A percentile compares a stretch with the other conserved stretches of the same genome.
Conservation (phyloP, 1,139 yeast genomes). For the Taphrina pruni region DNA sequence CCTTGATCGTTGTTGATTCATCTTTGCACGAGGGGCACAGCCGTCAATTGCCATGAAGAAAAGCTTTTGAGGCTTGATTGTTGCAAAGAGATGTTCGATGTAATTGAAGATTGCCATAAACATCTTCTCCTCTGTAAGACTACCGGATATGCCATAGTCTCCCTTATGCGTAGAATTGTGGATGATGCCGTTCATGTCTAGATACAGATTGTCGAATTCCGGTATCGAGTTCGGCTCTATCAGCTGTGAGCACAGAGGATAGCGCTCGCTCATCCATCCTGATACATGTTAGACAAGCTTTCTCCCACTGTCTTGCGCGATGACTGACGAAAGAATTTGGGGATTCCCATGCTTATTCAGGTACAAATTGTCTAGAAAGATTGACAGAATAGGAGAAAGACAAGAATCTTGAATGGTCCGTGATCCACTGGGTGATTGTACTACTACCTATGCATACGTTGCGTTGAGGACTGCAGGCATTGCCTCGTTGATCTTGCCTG, state of each 20-base stretch:
- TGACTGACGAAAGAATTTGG: constrained; percentile 29
- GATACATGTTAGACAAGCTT: constrained; percentile 56
- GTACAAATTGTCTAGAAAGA: background rate
- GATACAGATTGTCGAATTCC: constrained; percentile 90
- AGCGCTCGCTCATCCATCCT: constrained; percentile 96
- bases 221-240: constrained; percentile 86
- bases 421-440: no score
- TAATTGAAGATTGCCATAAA: constrained; percentile 91
- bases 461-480: background rate
- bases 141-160: constrained; percentile 56
- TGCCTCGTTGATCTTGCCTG: constrained; percentile 3
- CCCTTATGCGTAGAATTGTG: constrained; percentile 85
- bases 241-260: constrained; percentile 93
- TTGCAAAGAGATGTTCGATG: constrained; percentile 88
- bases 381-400: background rate
- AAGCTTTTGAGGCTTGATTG: constrained; percentile 82
- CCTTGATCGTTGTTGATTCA: constrained; percentile 97
- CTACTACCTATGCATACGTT: no score
- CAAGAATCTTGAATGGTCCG: no score
- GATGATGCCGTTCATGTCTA: constrained; percentile 96
- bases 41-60: constrained; percentile 99
- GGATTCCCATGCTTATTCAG: constrained; percentile 43
- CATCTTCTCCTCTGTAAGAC: constrained; percentile 87
- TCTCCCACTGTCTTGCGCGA: constrained; percentile 71
- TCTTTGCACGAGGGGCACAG: constrained; percentile 97